Evolutionary conservation across 805 yeast genomes (phyloP).

Genomic region (Saccharomycopsis sp.): DNA sequence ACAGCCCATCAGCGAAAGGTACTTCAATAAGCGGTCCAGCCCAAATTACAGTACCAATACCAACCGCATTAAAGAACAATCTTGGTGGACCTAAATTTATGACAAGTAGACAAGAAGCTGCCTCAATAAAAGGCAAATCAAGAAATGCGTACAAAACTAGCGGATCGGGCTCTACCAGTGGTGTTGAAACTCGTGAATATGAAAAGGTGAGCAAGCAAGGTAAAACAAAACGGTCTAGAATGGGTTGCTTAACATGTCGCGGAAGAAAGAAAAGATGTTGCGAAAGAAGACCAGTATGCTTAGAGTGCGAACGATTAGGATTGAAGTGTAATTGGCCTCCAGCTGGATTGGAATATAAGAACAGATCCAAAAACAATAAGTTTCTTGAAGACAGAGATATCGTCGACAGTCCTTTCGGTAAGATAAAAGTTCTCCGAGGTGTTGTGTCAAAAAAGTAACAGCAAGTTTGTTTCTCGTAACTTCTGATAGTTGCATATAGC

Average conservation of each 20-base stretch:
- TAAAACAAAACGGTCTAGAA: constrained; percentile 47
- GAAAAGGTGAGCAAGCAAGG: constrained; percentile 15
- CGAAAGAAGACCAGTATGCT: constrained; percentile 59
- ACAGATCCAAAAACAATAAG: constrained; percentile 16
- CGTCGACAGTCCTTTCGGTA: constrained; percentile 35
- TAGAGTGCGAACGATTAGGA: constrained; percentile 59
- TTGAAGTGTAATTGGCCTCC: constrained; percentile 67
- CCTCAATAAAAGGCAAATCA: not conserved
- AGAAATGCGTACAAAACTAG: not conserved
- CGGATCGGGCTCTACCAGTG: not conserved
- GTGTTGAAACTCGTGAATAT: not conserved
- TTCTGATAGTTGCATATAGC: no score
- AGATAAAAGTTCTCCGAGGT: constrained; percentile 55
- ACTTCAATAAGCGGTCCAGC: not conserved
- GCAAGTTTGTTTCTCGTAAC: no score
- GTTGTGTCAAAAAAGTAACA: constrained; percentile 34
- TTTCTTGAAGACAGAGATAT: constrained; percentile 9
- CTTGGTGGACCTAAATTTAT: not conserved
- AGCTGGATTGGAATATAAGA: constrained; percentile 42
- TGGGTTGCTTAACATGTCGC: constrained; percentile 76
- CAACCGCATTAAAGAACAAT: not conserved
- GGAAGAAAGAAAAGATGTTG: constrained; percentile 74
- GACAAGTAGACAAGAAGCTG: not conserved
- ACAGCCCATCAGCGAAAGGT: not conserved
- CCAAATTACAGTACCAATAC: not conserved